These are phyloP conservation scores for Malus orientalis DNA, from an alignment of 306 rosid genomes.

Conservation along the genomic window DNA sequence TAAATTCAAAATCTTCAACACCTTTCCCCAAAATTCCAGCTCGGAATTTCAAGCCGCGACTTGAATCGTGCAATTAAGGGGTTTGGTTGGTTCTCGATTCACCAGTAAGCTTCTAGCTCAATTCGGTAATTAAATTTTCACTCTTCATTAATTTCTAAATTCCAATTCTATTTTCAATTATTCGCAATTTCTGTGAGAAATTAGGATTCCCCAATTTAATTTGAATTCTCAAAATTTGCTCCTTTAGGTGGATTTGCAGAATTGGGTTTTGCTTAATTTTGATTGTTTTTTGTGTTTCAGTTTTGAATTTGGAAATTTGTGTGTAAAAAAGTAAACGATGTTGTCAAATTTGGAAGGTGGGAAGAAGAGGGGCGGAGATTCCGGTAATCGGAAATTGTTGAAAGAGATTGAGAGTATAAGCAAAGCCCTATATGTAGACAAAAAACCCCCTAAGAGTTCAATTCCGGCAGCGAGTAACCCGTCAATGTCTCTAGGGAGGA, in stretches of 20 bases:
- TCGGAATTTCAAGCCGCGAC: slow-evolving; percentile 17
- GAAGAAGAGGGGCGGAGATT: slow-evolving; percentile 51
- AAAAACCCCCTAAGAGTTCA: slow-evolving; percentile 30
- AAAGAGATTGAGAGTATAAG: slow-evolving; percentile 59
- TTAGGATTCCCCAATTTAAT: neutral
- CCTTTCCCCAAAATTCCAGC: neutral
- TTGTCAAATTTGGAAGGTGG: slow-evolving; percentile 43
- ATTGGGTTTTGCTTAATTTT: slow-evolving; percentile 10
- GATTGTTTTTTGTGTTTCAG: slow-evolving; percentile 1
- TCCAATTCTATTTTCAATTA: neutral
- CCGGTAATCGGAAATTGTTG: slow-evolving; percentile 44
- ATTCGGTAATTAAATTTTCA: slow-evolving; percentile 32
- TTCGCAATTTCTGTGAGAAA: neutral
- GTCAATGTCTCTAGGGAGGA: slow-evolving; percentile 31
- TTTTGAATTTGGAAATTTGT: slow-evolving; percentile 1
- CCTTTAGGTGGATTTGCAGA: neutral
- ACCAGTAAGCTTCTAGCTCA: slow-evolving; percentile 19
- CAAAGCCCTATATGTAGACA: slow-evolving; percentile 39
- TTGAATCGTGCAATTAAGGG: slow-evolving; percentile 27
- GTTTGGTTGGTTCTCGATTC: slow-evolving; percentile 20
- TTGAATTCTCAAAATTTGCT: neutral
- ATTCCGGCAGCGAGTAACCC: slow-evolving; percentile 14
- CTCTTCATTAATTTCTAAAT: neutral
- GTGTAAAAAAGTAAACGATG: slow-evolving; percentile 31
- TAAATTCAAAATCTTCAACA: neutral